Evolutionary conservation across 2,329 filamentous ascomycete genomes (phyloP), one percentile per base, ranked within the genome.

Genomic region (Trichoderma breve): DNA sequence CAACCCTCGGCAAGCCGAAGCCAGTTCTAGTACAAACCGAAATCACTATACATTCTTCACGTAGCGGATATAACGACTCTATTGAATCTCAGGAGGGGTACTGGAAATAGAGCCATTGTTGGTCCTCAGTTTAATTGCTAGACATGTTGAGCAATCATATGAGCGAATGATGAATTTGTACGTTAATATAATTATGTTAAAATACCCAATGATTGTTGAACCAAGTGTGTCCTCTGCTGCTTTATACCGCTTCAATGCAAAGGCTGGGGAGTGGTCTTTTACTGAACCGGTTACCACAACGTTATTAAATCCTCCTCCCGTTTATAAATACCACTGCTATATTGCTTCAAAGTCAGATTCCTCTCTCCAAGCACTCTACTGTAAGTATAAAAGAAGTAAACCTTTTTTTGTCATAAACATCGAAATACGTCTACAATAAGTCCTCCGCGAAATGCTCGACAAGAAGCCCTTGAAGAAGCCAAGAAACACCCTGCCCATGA

Each of bases 21-120:
- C 66, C 66, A 26, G 66, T 69, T 11, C 28, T 69, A 1, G 55
- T 69, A 32, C 66, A 69, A 32, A 69, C 66, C 30, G 66, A 69
- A 14, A 69, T 69, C 15, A 69, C 66, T 18, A 12, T 69, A 30
- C 66, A 69, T 30, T 69, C 66, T n/a, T 69, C 66, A 12, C 66
- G 55, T 14, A 69, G 66, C 55, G 66, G 28, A 24, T 69, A 69
- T 60, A 61, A 69, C 30, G 66, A 69, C 39, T 69, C 66, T 24
- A 28, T 69, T 7, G 55, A 69, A 51, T 69, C 66, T 34, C 66
- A 69, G 18, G 66, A 69, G 36, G 47, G 51, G 1, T 69, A 69
- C 15, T 69, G 66, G 66, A 69, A 69, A 47, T 69, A 30, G 26
- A 30, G 28, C 2, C 14, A n/a, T 32, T 57, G 18, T 8, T 24